Conservation (phyloP, 768 basidiomycete species). For the Russula dissimulans region DNA sequence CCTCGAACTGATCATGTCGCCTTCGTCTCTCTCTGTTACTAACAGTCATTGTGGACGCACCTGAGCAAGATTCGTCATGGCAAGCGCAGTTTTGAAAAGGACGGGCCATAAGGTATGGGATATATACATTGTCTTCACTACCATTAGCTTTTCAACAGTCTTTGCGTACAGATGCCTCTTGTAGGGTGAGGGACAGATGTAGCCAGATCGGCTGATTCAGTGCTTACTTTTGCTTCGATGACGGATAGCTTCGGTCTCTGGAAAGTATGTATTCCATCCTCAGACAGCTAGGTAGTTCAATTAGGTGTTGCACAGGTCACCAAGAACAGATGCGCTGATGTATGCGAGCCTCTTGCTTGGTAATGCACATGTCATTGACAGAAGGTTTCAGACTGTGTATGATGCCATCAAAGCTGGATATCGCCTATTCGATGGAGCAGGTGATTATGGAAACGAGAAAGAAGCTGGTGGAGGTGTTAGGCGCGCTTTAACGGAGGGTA, state of each 20-base stretch:
- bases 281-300: neutral
- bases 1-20: neutral
- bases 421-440: conserved; percentile 78
- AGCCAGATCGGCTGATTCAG: neutral
- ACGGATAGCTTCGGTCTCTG: conserved; percentile 53
- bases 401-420: conserved; percentile 80
- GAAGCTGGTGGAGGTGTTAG: conserved; percentile 73
- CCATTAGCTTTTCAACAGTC: neutral
- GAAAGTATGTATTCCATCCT: conserved; percentile 38
- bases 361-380: neutral
- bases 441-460: conserved; percentile 86
- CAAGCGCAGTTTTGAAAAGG: conserved; percentile 44
- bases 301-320: conserved; percentile 35
- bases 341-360: conserved; percentile 18
- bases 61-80: conserved; percentile 32
- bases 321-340: conserved; percentile 51
- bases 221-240: conserved; percentile 1
- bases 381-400: conserved; percentile 56
- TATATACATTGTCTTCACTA: neutral
- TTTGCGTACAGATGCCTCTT: conserved; percentile 48
- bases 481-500: conserved; percentile 68
- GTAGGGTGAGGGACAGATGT: conserved; percentile 44
- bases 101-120: conserved; percentile 47
- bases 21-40: neutral
- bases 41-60: neutral